Evolutionary conservation across 768 basidiomycete genomes (phyloP).

Genomic region (Pisolithus tinctorius): DNA sequence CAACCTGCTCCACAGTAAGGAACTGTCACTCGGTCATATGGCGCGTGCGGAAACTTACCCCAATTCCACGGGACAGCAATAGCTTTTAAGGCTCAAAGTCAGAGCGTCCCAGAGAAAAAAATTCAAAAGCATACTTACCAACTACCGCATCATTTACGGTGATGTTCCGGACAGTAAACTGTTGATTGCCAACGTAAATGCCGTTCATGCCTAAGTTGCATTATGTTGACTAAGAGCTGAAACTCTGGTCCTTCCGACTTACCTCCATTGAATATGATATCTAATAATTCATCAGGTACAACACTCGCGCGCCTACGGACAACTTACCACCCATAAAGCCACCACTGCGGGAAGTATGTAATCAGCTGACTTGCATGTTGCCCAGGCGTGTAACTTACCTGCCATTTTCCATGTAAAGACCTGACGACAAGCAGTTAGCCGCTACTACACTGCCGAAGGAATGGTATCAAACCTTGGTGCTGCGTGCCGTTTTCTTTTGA

Average conservation of each 20-base stretch:
- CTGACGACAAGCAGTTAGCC: constrained; percentile 10
- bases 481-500: constrained; percentile 53
- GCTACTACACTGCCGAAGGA: background rate
- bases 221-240: background rate
- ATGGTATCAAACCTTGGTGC: constrained; percentile 50
- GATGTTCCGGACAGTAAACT: constrained; percentile 70
- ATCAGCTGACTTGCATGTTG: constrained; percentile 3
- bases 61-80: constrained; percentile 32
- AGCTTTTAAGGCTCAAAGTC: constrained; percentile 9
- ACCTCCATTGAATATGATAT: constrained; percentile 44
- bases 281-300: constrained; percentile 12
- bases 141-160: constrained; percentile 44
- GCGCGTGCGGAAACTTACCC: constrained; percentile 23
- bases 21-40: background rate
- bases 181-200: constrained; percentile 77
- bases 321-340: constrained; percentile 54
- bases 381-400: constrained; percentile 24
- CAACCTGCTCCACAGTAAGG: constrained; percentile 30
- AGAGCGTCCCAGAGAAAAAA: background rate
- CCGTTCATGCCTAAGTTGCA: constrained; percentile 49
- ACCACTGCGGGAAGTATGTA: constrained; percentile 22
- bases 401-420: constrained; percentile 76
- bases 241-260: constrained; percentile 3
- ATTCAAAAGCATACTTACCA: constrained; percentile 20
- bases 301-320: background rate